Evolutionary conservation across 257 asterid species (phyloP).

Genomic region (Przewalskia tangutica): DNA sequence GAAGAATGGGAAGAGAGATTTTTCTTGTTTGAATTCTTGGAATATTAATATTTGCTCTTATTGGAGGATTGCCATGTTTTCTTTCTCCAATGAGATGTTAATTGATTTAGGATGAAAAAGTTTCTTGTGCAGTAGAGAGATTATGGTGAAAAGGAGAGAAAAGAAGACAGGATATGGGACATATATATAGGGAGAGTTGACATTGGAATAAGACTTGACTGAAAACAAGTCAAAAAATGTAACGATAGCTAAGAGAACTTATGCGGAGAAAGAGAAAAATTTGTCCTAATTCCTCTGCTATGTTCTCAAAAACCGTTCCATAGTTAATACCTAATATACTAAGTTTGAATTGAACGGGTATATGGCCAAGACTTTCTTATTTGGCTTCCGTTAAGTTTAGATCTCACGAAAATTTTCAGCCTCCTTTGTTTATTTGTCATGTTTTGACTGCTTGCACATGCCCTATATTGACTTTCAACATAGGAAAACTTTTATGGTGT

Average conservation of each 20-base stretch:
- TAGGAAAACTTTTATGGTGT: background rate
- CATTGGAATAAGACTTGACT: background rate
- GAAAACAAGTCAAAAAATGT: too few species aligned
- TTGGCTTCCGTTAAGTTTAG: background rate
- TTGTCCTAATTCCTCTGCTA: too few species aligned
- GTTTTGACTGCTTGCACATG: background rate
- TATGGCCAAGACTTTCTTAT: background rate
- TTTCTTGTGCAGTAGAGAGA: background rate
- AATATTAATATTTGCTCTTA: background rate
- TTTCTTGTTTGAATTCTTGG: background rate
- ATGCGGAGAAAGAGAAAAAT: too few species aligned
- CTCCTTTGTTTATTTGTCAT: background rate
- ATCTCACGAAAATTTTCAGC: too few species aligned
- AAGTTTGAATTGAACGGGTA: slow-evolving; percentile 1
- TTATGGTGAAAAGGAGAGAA: background rate
- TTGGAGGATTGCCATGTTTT: background rate
- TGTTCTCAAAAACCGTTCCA: too few species aligned
- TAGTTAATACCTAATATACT: background rate
- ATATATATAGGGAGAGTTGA: background rate
- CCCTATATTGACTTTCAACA: background rate
- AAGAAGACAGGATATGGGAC: background rate
- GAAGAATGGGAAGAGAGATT: background rate
- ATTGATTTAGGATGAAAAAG: too few species aligned
- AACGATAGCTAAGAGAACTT: too few species aligned
- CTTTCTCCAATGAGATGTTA: background rate